A percentile compares a stretch with the other conserved stretches of the same genome.
Conservation (phyloP, 805 yeast genomes). For the Suhomyces sp. region DNA sequence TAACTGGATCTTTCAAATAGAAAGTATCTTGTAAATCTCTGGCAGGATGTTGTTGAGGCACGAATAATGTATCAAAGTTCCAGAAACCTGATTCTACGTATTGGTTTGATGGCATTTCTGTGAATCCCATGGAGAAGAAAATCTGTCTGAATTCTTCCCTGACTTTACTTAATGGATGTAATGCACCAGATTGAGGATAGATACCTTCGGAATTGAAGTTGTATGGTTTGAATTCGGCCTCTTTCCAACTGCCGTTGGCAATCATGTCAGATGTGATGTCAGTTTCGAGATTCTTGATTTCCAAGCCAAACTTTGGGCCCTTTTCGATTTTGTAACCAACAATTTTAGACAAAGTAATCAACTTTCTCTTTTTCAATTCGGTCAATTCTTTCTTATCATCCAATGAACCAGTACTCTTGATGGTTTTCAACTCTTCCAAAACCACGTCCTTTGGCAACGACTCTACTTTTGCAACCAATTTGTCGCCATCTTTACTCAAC, state of each 20-base stretch:
- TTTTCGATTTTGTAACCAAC: constrained; percentile 74
- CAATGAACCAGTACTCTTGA: constrained; percentile 55
- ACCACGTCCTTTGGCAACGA: constrained; percentile 65
- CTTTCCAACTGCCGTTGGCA: constrained; percentile 75
- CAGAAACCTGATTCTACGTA: constrained; percentile 98
- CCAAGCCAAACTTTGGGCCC: constrained; percentile 81
- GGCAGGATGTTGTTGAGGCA: constrained; percentile 99
- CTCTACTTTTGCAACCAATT: constrained; percentile 59
- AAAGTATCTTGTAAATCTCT: constrained; percentile 98
- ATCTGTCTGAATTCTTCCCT: constrained; percentile 97
- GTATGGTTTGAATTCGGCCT: constrained; percentile 85
- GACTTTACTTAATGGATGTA: constrained; percentile 95
- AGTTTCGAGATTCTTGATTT: constrained; percentile 79
- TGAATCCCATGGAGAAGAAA: constrained; percentile 96
- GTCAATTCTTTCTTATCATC: constrained; percentile 62
- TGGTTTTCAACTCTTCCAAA: constrained; percentile 57
- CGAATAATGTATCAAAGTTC: constrained; percentile 95
- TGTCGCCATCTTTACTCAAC: constrained; percentile 86
- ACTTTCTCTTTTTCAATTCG: constrained; percentile 93
- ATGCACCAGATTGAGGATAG: constrained; percentile 81
- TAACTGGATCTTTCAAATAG: constrained; percentile 88
- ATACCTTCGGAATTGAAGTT: constrained; percentile 96
- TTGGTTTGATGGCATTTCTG: constrained; percentile 98
- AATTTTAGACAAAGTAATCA: constrained; percentile 65
- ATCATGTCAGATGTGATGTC: constrained; percentile 95